Base-by-base conservation (phyloP, 805 yeast species). In the Candida pseudofarinosa region DNA sequence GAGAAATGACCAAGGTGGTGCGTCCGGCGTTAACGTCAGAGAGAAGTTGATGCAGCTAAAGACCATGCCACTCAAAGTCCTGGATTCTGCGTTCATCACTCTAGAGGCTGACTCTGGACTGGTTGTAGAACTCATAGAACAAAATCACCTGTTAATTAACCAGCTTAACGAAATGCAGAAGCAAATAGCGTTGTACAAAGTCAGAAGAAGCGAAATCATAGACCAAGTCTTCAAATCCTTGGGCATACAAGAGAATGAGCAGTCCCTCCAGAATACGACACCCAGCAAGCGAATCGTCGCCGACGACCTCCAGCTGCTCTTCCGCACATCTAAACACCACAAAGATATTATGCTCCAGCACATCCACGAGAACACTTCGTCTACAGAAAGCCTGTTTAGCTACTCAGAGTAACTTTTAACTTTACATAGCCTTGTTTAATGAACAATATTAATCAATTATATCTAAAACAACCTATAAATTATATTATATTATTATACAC, bases 161-260 rank as follows among this genome's bases (percentile, higher is more conserved):
- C 19, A 26, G 7, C 10, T 37, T 15, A 37, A 37, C 19, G 39
- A 37, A n/a, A 17, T 28, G 4, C 32, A 37, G 23, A 37, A 37
- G 30, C 16, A 26, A 12, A 23, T 37, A 14, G 30, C 26, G 12
- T 19, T 37, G 5, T 37, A 26, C 55, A 51, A 45, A 58, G 62
- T 44, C 51, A 52, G 19, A 35, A 59, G 26, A 56, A 59, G n/a
- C 4, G 33, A 19, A n/a, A 14, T 37, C 2, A 37, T 37, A 37
- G 33, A 37, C 17, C 20, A 18, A 7, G 23, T 37, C 19, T 14
- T 4, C 19, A 37, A 37, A 18, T 14, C 16, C 7, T 19, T 35
- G 15, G 28, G 28, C 28, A 6, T 23, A 7, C 28, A 23, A 7
- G 35, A 36, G 17, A 15, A 38, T 28, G 47, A 42, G 16, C 13